phyloP scores from a whole-genome alignment of 805 yeast species.

The Isabelozyma heimii region DNA sequence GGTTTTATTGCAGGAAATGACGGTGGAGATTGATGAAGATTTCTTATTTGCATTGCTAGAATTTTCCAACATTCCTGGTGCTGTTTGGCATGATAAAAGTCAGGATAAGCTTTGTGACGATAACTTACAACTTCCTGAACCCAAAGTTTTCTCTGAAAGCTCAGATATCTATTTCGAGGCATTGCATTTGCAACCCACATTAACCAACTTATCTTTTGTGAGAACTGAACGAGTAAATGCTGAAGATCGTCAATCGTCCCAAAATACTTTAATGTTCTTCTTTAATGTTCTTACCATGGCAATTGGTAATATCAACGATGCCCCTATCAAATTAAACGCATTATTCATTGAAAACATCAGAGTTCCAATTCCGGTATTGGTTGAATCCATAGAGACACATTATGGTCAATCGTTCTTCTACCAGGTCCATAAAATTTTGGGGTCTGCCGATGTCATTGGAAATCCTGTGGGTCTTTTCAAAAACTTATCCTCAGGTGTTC shows the following conservation, averaged over 20 bases:
- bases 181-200: slow-evolving; percentile 87
- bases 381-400: slow-evolving; percentile 73
- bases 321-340: slow-evolving; percentile 88
- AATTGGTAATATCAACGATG: slow-evolving; percentile 93
- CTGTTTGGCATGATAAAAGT: slow-evolving; percentile 58
- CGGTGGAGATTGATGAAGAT: slow-evolving; percentile 92
- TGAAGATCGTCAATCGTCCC: slow-evolving; percentile 57
- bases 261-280: slow-evolving; percentile 70
- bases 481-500: slow-evolving; percentile 88
- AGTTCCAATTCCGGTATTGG: slow-evolving; percentile 73
- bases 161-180: slow-evolving; percentile 89
- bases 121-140: slow-evolving; percentile 66
- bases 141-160: slow-evolving; percentile 50
- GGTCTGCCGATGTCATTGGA: slow-evolving; percentile 95
- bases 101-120: slow-evolving; percentile 60
- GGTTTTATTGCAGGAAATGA: slow-evolving; percentile 80
- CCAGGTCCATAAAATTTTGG: slow-evolving; percentile 88
- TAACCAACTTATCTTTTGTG: slow-evolving; percentile 84
- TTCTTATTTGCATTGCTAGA: slow-evolving; percentile 80
- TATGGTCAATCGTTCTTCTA: slow-evolving; percentile 90
- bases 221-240: slow-evolving; percentile 77
- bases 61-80: slow-evolving; percentile 77
- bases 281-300: slow-evolving; percentile 93
- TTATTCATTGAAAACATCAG: slow-evolving; percentile 84
- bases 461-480: slow-evolving; percentile 97